Evolutionary conservation across 306 rosid species (phyloP), one percentile per base, ranked within the genome.

Genomic region (Pachyrhizus erosus): DNA sequence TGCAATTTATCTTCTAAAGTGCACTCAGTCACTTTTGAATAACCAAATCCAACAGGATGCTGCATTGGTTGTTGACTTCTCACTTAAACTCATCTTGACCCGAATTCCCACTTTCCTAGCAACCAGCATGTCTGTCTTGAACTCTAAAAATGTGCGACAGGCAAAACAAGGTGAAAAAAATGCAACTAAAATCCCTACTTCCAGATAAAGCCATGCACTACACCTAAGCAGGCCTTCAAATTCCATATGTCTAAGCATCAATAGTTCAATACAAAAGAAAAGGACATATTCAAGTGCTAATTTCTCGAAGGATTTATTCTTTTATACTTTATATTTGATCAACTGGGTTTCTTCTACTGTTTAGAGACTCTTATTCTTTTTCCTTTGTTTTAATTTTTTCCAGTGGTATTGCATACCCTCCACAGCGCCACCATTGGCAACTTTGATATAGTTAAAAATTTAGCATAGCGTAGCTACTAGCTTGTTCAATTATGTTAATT

Each of bases 401-500:
- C 40, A 12, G 7, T 21, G 27, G 7, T 20, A 23, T 49, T 67
- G 40, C 46, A 78, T 33, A 67, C 21, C 70, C 48, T 39, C 72
- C 84, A 73, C 3, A 49, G n/a, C n/a, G 57, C 13, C 33, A 81
- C 67, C 52, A 60, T 33, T 21, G 66, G 55, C n/a, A 3, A 64
- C 29, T 61, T 62, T 51, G 33, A 20, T 65, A 15, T 18, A 66
- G 76, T 46, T 33, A 37, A 42, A 54, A 10, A 31, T 15, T 14
- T 68, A 61, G 21, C 57, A 31, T 67, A n/a, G n/a, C n/a, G n/a
- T n/a, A n/a, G n/a, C n/a, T n/a, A n/a, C n/a, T n/a, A 57, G 24
- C 23, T 68, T 14, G 62, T 82, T 64, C 33, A 72, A 64, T 42
- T 72, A 49, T 42, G 79, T 39, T 45, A 57, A 70, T 68, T 45